Evolutionary conservation across 352 stramenopile genomes (phyloP), one percentile per base, ranked within the genome.

Genomic region (Phytopythium ostracodes): DNA sequence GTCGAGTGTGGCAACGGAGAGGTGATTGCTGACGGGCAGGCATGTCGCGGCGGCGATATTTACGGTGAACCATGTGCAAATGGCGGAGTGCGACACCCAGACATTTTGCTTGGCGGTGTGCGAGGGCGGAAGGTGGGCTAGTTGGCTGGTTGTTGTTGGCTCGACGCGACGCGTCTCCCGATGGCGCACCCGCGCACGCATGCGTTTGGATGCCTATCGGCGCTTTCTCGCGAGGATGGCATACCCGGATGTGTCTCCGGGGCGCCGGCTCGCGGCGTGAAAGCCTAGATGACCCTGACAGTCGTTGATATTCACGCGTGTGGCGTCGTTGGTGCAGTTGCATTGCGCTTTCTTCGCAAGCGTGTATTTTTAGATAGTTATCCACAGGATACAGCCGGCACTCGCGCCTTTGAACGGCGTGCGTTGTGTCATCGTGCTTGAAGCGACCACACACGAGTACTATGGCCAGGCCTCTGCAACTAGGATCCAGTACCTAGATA

Each of bases 1-100:
- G 36, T 42, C 11, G 36, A 42, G 36, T 44, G 38, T 3, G 14
- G 15, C 14, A 29, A 29, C 6, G n/a, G n/a, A 8, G 43, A 50
- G 11, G 24, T 22, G 47, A 54, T 54, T 54, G 47, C 47, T 54
- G 25, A 54, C 47, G 47, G n/a, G 14, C 36, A 22, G 24, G 33
- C 46, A 53, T 35, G 46, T 53, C 46, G 46, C 46, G 46, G 18
- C 24, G 24, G 24, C 46, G 11, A 8, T 7, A 18, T 27, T 50
- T 50, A 24, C 22, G 1, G 24, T n/a, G 20, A 8, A 50, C 43
- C 20, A 33, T 33, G 46, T 18, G 14, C 44, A 33, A 14, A 31
- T 14, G 44, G 11, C 0, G 12, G 24, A 29, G 46, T n/a, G 46
- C 22, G 46, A 29, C 12, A 20, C 2, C 11, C 46, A 33, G 24